Conservation (phyloP, 1,139 yeast species). For the Hyphopichia fennica region DNA sequence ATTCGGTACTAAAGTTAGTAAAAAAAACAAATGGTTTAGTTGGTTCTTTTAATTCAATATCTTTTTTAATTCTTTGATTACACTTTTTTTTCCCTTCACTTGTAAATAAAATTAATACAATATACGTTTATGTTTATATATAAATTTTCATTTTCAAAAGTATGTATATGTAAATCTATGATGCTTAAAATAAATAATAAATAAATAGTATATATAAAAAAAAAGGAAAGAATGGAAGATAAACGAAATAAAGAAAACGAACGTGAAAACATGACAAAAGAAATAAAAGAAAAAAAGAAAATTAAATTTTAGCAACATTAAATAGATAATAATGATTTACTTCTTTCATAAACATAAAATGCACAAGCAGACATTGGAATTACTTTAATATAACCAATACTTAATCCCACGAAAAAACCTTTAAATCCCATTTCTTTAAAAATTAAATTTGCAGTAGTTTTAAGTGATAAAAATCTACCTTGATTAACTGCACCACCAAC, state of each 20-base stretch:
- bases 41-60: conserved; percentile 53
- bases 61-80: too few relatives aligned
- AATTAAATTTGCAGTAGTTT: conserved; percentile 55
- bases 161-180: too few relatives aligned
- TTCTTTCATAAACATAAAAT: conserved; percentile 88
- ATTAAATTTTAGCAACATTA: conserved; percentile 12
- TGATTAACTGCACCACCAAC: conserved; percentile 80
- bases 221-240: neutral
- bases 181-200: neutral
- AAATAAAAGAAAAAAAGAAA: neutral
- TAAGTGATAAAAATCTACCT: conserved; percentile 58
- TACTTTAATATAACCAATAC: conserved; percentile 92
- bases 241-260: conserved; percentile 1
- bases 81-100: too few relatives aligned
- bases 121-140: conserved; percentile 5
- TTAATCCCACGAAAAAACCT: conserved; percentile 91
- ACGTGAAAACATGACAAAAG: conserved; percentile 1
- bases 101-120: too few relatives aligned
- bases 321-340: conserved; percentile 68
- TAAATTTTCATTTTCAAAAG: neutral
- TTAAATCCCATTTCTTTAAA: conserved; percentile 71
- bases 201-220: neutral
- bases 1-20: conserved; percentile 55
- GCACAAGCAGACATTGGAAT: conserved; percentile 98
- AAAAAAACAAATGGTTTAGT: conserved; percentile 58